Conservation (phyloP, 306 rosid species). For the Cucumis melo region DNA sequence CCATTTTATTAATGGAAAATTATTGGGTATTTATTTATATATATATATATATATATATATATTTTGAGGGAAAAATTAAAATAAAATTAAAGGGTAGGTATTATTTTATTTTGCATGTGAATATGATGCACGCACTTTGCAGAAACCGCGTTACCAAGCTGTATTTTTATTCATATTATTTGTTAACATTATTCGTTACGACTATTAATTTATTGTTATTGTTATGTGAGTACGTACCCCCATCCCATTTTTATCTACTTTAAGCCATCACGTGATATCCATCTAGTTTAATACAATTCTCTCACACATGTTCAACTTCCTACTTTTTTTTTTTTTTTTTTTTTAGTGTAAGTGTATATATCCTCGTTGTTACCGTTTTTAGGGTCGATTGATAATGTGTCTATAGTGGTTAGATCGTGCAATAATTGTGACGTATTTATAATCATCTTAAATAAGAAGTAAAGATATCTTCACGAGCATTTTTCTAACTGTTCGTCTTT, state of each 20-base stretch:
- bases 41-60: no score
- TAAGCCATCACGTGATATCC: not conserved
- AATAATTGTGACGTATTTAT: no score
- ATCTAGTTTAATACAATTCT: not conserved
- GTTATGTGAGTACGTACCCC: not conserved
- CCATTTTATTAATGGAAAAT: not conserved
- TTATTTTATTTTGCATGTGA: not conserved
- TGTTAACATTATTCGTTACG: not conserved
- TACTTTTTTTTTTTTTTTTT: no score
- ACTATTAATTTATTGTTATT: not conserved
- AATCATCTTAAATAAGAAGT: no score
- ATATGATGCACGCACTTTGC: not conserved
- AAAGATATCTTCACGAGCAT: no score
- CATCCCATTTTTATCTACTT: not conserved
- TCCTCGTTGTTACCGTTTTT: no score
- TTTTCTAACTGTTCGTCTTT: no score
- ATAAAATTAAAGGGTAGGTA: not conserved
- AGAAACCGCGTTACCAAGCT: slow-evolving; percentile 11
- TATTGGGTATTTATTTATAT: not conserved
- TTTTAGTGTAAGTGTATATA: no score
- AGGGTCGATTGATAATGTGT: no score
- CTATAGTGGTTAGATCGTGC: no score
- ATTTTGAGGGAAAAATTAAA: no score
- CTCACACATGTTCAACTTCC: no score
- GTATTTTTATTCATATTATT: not conserved